Evolutionary conservation across 2,329 filamentous ascomycete species (phyloP), one percentile per base, ranked within the genome.

Genomic region (Aureobasidium musti): DNA sequence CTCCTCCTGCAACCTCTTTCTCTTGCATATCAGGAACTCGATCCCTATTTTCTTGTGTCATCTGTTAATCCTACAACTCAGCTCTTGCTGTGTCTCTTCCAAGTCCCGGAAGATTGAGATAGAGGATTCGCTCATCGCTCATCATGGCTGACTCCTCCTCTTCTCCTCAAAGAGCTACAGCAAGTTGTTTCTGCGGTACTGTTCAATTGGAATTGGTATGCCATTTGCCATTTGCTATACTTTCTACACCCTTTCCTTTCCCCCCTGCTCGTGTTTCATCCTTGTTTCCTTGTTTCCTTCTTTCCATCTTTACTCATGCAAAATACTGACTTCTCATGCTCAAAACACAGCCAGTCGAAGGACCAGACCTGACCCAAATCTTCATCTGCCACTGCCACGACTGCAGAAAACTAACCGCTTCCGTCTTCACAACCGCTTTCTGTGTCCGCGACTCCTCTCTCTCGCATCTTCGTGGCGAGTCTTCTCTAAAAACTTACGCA

Each of bases 321-420:
- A n/a, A n/a, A n/a, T n/a, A n/a, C 33, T 35, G 10, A 35, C 33
- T 10, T 35, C 33, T 35, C 13, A 2, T 35, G 10, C 33, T 10
- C 8, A 4, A 33, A 35, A 35, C 33, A 35, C 33, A 39, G 19
- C 63, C 54, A 26, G 47, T 54, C 37, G 56, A 82, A 80, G 49
- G 74, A 71, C 72, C 83, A 1, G 81, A 79, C 14, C 73, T 87
- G 0, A 68, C 83, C 23, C 74, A 76, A 68, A 81, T 78, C 6
- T 87, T 87, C 72, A 71, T 87, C 70, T 89, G 86, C 76, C 79
- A 88, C 77, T 89, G 86, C 73, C 73, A 75, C 23, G 85, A 88
- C 74, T 87, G 84, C 74, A 83, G 79, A 72, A 88, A 88, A 71
- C 79, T 89, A 68, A 87, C 84, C 0, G 84, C 85, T 0, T 86